Evolutionary conservation across 441 rosid species (phyloP).

Genomic region (Bocquillonia castaneifolia): DNA sequence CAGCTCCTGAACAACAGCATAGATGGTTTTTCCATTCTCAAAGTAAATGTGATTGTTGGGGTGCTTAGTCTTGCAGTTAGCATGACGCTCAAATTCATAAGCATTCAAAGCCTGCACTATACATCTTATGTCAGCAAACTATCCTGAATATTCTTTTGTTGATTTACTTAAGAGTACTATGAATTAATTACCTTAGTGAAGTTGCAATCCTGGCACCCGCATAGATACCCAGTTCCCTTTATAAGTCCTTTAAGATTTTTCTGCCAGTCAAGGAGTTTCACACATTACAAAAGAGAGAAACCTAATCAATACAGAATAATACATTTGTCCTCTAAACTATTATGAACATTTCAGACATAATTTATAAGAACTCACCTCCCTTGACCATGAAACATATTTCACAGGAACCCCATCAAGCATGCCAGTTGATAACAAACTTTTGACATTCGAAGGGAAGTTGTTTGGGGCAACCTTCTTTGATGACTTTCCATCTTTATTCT

Average conservation of each 20-base stretch:
- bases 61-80: constrained; percentile 76
- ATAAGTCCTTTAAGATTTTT: constrained; percentile 43
- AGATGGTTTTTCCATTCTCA: constrained; percentile 66
- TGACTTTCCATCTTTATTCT: constrained; percentile 40
- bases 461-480: constrained; percentile 44
- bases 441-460: constrained; percentile 68
- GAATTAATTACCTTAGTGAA: constrained; percentile 44
- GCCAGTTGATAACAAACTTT: constrained; percentile 68
- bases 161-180: not conserved
- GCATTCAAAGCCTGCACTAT: constrained; percentile 52
- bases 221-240: constrained; percentile 58
- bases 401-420: constrained; percentile 74
- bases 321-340: not conserved
- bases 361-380: constrained; percentile 45
- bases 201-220: constrained; percentile 57
- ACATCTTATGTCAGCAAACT: not conserved
- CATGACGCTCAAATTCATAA: constrained; percentile 75
- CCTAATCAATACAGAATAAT: not conserved
- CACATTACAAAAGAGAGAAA: constrained; percentile 14
- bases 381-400: constrained; percentile 65
- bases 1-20: constrained; percentile 63
- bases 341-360: not conserved
- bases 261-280: constrained; percentile 29
- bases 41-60: constrained; percentile 72
- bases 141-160: not conserved